Evolutionary conservation across 2,329 filamentous ascomycete genomes (phyloP).

Genomic region (Epicoccum nigrum): DNA sequence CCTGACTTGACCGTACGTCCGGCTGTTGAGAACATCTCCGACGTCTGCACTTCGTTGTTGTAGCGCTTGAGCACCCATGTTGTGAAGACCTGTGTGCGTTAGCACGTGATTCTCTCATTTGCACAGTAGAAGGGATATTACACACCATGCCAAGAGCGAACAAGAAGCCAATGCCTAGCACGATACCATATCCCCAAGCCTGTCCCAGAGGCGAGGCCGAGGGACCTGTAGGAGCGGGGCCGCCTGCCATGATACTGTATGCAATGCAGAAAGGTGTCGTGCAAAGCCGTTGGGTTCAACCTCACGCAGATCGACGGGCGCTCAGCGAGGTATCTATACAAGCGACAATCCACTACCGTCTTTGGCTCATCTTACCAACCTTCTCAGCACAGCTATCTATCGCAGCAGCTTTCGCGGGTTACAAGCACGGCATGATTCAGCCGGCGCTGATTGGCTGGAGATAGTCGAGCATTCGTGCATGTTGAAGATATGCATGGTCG

Average conservation of each 20-base stretch:
- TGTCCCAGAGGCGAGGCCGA: conserved; percentile 35
- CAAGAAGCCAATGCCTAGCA: conserved; percentile 40
- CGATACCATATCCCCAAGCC: conserved; percentile 43
- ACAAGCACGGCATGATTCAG: conserved; percentile 4
- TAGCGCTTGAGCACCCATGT: conserved; percentile 41
- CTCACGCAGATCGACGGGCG: conserved; percentile 6
- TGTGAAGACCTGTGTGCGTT: conserved; percentile 28
- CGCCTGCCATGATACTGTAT: conserved; percentile 30
- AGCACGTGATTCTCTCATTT: neutral
- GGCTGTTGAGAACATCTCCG: conserved; percentile 41
- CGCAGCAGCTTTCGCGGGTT: conserved; percentile 14
- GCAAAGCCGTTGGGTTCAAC: conserved; percentile 10
- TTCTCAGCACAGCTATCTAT: conserved; percentile 22
- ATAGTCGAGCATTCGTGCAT: conserved; percentile 22
- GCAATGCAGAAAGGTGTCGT: conserved; percentile 10
- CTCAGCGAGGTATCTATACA: conserved; percentile 30
- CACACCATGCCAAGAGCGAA: conserved; percentile 39
- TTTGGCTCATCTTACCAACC: conserved; percentile 1
- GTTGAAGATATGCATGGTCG: conserved; percentile 7
- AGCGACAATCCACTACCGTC: conserved; percentile 9
- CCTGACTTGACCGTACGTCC: conserved; percentile 42
- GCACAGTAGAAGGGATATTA: neutral
- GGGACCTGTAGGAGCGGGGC: conserved; percentile 32
- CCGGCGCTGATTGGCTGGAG: conserved; percentile 27
- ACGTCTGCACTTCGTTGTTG: conserved; percentile 41